Evolutionary conservation across 257 asterid genomes (phyloP).

Genomic region (Prunella vulgaris): DNA sequence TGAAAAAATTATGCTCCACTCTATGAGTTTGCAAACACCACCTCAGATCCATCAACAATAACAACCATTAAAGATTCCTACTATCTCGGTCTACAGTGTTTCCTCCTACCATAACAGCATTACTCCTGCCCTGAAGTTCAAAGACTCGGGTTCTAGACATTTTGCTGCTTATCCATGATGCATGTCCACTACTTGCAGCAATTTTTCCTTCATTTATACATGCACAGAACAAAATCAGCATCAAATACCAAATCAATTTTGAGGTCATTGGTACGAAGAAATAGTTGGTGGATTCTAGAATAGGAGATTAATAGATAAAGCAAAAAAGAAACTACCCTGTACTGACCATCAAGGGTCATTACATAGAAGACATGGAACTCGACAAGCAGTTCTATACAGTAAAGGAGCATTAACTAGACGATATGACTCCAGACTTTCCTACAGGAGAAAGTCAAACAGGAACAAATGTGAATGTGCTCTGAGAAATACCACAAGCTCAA

Average conservation of each 20-base stretch:
- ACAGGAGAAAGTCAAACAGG: conserved; percentile 23
- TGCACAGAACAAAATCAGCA: conserved; percentile 15
- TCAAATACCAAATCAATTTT: not conserved
- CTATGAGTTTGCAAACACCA: too few species aligned
- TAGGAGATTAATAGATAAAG: conserved; percentile 8
- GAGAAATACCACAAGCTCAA: not conserved
- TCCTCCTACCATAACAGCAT: conserved; percentile 98
- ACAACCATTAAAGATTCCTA: conserved; percentile 45
- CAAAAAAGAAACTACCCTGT: conserved; percentile 23
- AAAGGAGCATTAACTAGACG: conserved; percentile 95
- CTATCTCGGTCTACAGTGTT: conserved; percentile 96
- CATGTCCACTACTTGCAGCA: conserved; percentile 95
- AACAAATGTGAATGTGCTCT: conserved; percentile 2
- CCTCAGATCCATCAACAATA: conserved; percentile 8
- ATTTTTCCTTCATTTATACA: conserved; percentile 65
- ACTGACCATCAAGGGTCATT: conserved; percentile 99
- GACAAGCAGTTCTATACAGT: conserved; percentile 83
- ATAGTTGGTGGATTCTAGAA: not conserved
- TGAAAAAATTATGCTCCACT: too few species aligned
- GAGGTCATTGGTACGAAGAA: not conserved
- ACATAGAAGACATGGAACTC: conserved; percentile 91
- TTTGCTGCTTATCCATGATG: conserved; percentile 97
- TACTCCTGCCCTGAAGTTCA: conserved; percentile 93
- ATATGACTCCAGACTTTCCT: conserved; percentile 87
- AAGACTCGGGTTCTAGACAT: conserved; percentile 75